These are phyloP conservation scores for Vitis hybrid DNA, from an alignment of 177 flowering plant genomes.

Conservation along the genomic window DNA sequence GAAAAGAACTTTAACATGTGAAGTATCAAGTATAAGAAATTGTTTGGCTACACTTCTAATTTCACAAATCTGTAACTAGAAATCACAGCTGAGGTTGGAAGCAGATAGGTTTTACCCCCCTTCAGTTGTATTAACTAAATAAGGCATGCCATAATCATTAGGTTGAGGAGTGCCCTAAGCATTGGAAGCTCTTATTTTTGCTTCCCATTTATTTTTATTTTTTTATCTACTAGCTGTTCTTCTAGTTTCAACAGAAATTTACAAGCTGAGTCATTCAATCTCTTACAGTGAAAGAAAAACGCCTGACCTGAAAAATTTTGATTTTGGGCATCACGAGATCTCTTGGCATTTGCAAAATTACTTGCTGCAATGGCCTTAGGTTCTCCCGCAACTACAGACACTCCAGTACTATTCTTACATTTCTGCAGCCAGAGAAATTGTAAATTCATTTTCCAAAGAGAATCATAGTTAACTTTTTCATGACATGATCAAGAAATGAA, in stretches of 20 bases:
- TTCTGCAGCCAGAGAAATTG: constrained; percentile 38
- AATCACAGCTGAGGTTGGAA: too few species aligned
- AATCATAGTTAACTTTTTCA: not conserved
- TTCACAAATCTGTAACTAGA: too few species aligned
- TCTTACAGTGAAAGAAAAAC: not conserved
- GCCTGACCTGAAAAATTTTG: constrained; percentile 53
- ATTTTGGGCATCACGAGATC: constrained; percentile 38
- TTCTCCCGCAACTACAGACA: constrained; percentile 25
- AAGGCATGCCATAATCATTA: too few species aligned
- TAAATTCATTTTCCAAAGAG: not conserved
- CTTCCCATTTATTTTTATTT: not conserved
- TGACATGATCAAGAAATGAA: not conserved
- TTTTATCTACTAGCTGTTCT: not conserved
- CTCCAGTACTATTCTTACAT: constrained; percentile 29
- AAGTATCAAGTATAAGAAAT: too few species aligned
- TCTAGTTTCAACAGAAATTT: not conserved
- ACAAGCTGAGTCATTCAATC: not conserved
- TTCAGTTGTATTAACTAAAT: too few species aligned
- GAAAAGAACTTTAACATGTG: not conserved
- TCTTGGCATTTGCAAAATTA: constrained; percentile 32
- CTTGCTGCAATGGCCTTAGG: constrained; percentile 25
- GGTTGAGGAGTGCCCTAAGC: too few species aligned
- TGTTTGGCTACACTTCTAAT: too few species aligned
- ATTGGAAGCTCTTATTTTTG: not conserved
- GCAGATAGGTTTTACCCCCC: too few species aligned